Evolutionary conservation across 176 grass and related monocot genomes (phyloP).

Genomic region (Triticum dicoccoides): DNA sequence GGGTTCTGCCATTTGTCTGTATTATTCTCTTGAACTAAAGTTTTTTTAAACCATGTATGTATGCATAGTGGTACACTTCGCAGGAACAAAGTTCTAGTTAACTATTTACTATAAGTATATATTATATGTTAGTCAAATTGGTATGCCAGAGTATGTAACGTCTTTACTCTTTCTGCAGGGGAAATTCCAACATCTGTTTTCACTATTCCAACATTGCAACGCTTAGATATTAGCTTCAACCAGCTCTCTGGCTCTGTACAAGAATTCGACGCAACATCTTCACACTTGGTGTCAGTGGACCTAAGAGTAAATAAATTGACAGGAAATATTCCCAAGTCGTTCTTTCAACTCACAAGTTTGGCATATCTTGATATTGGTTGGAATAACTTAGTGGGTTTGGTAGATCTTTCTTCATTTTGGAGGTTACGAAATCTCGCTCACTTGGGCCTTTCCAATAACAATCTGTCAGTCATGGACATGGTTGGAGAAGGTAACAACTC

Average conservation of each 20-base stretch:
- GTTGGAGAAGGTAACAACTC: neutral
- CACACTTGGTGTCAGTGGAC: neutral
- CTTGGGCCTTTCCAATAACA: neutral
- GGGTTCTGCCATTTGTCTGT: too few species aligned
- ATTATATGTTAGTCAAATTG: too few species aligned
- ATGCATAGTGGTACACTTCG: too few species aligned
- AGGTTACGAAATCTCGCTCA: fast-evolving
- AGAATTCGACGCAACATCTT: fast-evolving
- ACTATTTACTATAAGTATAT: too few species aligned
- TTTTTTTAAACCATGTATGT: too few species aligned
- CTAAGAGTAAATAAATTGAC: neutral
- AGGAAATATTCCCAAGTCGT: neutral
- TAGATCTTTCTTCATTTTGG: neutral
- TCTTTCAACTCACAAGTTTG: neutral
- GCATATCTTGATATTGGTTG: neutral
- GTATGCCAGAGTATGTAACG: too few species aligned
- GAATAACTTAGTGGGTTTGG: neutral
- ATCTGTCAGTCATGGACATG: neutral
- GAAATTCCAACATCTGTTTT: neutral
- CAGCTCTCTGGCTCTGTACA: neutral
- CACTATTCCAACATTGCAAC: neutral
- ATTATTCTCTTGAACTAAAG: too few species aligned
- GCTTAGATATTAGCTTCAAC: neutral
- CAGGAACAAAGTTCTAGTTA: too few species aligned
- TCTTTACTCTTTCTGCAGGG: neutral